These are phyloP conservation scores for Phytopythium delawarense DNA, from an alignment of 352 stramenopile genomes.

Conservation along the genomic window DNA sequence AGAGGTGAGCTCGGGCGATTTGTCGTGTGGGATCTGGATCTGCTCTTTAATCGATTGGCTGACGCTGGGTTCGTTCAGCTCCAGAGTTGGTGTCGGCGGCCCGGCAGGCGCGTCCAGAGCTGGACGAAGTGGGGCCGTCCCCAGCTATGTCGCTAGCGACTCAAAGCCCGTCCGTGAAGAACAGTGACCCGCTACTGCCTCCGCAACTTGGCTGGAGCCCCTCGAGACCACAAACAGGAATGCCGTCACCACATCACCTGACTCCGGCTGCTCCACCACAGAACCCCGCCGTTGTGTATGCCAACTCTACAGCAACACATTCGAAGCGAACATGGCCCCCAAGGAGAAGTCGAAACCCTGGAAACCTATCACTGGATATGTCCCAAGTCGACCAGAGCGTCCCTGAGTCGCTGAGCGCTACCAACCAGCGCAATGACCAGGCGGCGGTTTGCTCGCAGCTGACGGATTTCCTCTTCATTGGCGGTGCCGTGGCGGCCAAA, in stretches of 20 bases:
- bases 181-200: neutral
- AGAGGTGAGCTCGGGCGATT: neutral
- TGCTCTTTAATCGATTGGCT: neutral
- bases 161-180: neutral
- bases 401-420: conserved; percentile 18
- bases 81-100: neutral
- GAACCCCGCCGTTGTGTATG: neutral
- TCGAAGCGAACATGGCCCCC: conserved; percentile 41
- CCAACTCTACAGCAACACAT: conserved; percentile 18
- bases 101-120: neutral
- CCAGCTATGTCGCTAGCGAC: neutral
- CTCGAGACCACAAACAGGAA: neutral
- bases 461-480: conserved; percentile 87
- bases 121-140: neutral
- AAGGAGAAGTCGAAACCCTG: conserved; percentile 67
- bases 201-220: neutral
- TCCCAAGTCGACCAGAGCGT: conserved; percentile 59
- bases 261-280: neutral
- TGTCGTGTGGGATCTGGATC: neutral
- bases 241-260: neutral
- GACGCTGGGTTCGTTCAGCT: neutral
- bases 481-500: conserved; percentile 72
- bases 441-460: conserved; percentile 71
- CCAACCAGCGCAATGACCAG: conserved; percentile 47
- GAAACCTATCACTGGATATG: conserved; percentile 78